Percentiles rank a stretch among this genome's conserved stretches.
Evolutionary conservation across 129 eudicot genomes (phyloP).

Genomic region (Erigeron canadensis): DNA sequence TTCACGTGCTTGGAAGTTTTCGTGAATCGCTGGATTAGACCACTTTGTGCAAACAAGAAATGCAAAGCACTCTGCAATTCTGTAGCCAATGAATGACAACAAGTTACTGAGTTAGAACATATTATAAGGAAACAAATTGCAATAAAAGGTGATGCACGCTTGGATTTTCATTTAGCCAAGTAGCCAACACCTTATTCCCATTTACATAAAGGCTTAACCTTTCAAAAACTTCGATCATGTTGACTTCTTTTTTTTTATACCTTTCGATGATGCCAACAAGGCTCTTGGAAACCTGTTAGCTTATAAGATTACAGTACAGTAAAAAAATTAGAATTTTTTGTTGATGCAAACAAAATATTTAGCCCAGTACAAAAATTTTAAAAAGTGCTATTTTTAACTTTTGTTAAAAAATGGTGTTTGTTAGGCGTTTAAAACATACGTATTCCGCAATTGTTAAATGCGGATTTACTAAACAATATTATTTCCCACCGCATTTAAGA

Average conservation of each 20-base stretch:
- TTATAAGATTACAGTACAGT: no score
- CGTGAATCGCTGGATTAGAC: slow-evolving; percentile 83
- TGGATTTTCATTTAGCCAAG: background rate
- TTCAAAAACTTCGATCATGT: background rate
- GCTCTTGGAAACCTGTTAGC: background rate
- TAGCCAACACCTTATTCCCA: background rate
- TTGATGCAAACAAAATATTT: no score
- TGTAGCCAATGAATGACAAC: slow-evolving; percentile 32
- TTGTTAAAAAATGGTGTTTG: no score
- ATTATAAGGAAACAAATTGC: slow-evolving; percentile 7
- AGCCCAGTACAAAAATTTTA: no score
- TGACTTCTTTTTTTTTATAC: background rate
- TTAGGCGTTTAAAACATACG: no score
- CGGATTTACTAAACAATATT: no score
- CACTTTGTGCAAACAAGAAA: slow-evolving; percentile 89
- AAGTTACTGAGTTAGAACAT: slow-evolving; percentile 15
- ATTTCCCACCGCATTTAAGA: no score
- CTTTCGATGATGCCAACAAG: background rate
- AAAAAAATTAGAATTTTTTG: no score
- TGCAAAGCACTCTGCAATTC: slow-evolving; percentile 93
- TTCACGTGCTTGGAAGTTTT: slow-evolving; percentile 40
- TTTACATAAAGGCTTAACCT: slow-evolving; percentile 2
- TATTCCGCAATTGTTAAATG: no score
- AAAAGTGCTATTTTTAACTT: background rate
- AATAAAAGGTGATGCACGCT: background rate